These are phyloP conservation scores for Termitomyces eurrhizus DNA, from an alignment of 768 basidiomycete species.

Conservation along the genomic window DNA sequence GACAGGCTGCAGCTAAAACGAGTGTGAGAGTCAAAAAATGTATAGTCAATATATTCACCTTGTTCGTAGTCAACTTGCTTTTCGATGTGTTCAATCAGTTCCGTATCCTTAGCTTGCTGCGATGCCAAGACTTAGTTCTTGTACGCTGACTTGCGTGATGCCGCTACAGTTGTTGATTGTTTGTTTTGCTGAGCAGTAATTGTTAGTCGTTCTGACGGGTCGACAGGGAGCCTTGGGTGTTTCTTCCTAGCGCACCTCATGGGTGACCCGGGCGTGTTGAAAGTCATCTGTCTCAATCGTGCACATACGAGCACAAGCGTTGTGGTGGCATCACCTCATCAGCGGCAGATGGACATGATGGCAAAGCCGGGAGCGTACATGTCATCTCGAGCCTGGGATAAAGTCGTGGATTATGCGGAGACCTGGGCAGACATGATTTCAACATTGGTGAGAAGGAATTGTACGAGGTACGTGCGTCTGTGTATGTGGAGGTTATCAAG, in stretches of 20 bases:
- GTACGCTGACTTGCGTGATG: too few relatives aligned
- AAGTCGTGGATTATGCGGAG: constrained; percentile 25
- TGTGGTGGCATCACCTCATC: constrained; percentile 9
- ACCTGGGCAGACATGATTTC: constrained; percentile 22
- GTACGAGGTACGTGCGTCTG: constrained; percentile 17
- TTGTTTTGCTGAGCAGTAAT: too few relatives aligned
- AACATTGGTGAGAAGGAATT: constrained; percentile 22
- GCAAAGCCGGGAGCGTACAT: constrained; percentile 25
- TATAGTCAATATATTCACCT: too few relatives aligned
- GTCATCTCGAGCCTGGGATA: constrained; percentile 22
- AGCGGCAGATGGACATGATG: constrained; percentile 28
- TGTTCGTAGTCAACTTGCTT: too few relatives aligned
- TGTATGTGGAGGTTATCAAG: neutral
- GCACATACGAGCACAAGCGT: neutral
- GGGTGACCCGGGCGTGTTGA: constrained; percentile 21
- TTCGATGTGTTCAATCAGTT: too few relatives aligned
- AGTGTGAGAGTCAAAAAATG: too few relatives aligned
- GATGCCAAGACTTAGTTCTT: too few relatives aligned
- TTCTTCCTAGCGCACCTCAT: constrained; percentile 27
- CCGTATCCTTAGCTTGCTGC: too few relatives aligned
- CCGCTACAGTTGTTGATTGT: too few relatives aligned
- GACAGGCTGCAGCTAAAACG: too few relatives aligned
- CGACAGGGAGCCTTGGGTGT: constrained; percentile 34
- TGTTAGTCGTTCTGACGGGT: constrained; percentile 31
- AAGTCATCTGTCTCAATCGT: constrained; percentile 29